phyloP scores from a whole-genome alignment of 352 stramenopile genomes.

The Elongisporangium anandrum region DNA sequence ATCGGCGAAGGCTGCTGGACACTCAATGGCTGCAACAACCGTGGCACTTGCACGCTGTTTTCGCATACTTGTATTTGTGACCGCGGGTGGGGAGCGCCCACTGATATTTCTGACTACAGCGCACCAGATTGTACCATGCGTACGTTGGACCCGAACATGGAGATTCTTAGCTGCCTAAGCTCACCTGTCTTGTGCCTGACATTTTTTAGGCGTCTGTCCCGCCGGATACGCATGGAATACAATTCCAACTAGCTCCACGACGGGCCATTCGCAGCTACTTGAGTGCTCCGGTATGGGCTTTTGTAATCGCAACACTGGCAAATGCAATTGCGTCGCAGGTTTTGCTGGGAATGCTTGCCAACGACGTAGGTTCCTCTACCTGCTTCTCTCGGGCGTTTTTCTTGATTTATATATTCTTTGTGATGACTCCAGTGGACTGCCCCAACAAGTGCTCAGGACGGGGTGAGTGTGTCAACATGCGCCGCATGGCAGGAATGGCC shows the following conservation, averaged over 20 bases:
- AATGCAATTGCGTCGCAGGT: slow-evolving; percentile 78
- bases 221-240: slow-evolving; percentile 47
- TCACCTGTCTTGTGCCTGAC: background rate
- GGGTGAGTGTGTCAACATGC: slow-evolving; percentile 80
- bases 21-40: slow-evolving; percentile 81
- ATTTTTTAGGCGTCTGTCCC: slow-evolving; percentile 45
- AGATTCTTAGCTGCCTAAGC: background rate
- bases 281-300: slow-evolving; percentile 89
- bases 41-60: slow-evolving; percentile 71
- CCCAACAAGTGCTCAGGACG: slow-evolving; percentile 71
- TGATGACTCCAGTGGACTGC: slow-evolving; percentile 35
- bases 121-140: slow-evolving; percentile 77
- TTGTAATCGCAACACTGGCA: slow-evolving; percentile 69
- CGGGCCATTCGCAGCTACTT: slow-evolving; percentile 34
- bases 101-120: slow-evolving; percentile 69
- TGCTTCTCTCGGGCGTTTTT: background rate
- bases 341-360: slow-evolving; percentile 84
- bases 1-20: slow-evolving; percentile 57
- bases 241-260: slow-evolving; percentile 29
- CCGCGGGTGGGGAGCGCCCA: slow-evolving; percentile 46
- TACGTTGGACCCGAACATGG: slow-evolving; percentile 11
- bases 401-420: background rate
- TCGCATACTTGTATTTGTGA: slow-evolving; percentile 63
- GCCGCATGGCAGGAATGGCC: slow-evolving; percentile 55
- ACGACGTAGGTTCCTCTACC: slow-evolving; percentile 41